Evolutionary conservation across 23 red algal species (phyloP), one percentile per base, ranked within the genome.

Genomic region (Gracilaria caudata): DNA sequence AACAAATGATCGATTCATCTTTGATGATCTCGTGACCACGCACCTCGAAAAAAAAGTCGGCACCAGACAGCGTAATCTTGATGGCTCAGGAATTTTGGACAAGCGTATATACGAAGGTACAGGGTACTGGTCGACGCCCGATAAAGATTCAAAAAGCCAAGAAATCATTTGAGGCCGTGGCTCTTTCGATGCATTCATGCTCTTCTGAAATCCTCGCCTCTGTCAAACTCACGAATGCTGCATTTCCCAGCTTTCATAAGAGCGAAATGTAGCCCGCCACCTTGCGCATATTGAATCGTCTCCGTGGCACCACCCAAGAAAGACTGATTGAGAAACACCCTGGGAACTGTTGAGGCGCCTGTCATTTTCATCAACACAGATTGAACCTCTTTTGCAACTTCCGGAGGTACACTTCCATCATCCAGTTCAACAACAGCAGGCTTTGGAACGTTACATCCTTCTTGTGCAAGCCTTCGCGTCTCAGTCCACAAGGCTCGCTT

Each of bases 231-330:
- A 16, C 14, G 35, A 14, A 86, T 28, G n/a, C 43, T 30, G 49
- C 82, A 86, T 20, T 86, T 49, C 13, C 64, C 82, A 53, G 82
- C 82, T 45, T 86, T 86, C 66, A 86, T 74, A 38, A 86, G 51
- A 24, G 84, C 84, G 29, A 89, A 78, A 29, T 66, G 55, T n/a
- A 89, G 72, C 40, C 72, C 84, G 6, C 84, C 84, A 4, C 13
- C 54, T 25, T 41, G 47, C 3, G 84, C 84, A 79, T 89, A 89
- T 28, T 66, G 23, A 55, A 66, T 21, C 44, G 84, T 89, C 39
- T 89, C 84, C 11, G 45, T 51, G 39, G 84, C 84, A 40, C 84
- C 84, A n/a, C 84, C 84, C 14, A 89, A 24, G 45, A 89, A 89
- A 79, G 71, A 37, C 21, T 66, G 53, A 41, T 66, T 73, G 12